These are phyloP conservation scores for Arxiozyma heterogenica DNA, from an alignment of 1,139 yeast genomes.

Conservation along the genomic window DNA sequence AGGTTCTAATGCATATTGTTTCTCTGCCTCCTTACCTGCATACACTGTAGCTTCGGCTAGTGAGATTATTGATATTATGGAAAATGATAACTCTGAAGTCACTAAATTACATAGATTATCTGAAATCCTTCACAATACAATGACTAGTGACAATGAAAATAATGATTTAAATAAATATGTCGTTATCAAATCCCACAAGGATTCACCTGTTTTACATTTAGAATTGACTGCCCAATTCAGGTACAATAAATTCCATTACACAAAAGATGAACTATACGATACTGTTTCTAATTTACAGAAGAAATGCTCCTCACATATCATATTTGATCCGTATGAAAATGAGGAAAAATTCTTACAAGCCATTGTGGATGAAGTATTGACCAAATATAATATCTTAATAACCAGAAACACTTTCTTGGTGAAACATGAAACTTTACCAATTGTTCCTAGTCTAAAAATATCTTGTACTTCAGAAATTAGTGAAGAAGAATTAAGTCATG, in stretches of 20 bases:
- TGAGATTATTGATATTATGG: slow-evolving; percentile 44
- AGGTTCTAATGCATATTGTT: slow-evolving; percentile 81
- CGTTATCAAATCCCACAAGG: slow-evolving; percentile 46
- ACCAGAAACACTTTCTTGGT: slow-evolving; percentile 62
- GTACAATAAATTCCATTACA: slow-evolving; percentile 20
- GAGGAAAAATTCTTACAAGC: slow-evolving; percentile 58
- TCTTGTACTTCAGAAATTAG: slow-evolving; percentile 49
- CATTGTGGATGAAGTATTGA: slow-evolving; percentile 47
- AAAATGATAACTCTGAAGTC: slow-evolving; percentile 31
- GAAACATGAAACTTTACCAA: slow-evolving; percentile 69
- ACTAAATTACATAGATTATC: slow-evolving; percentile 33
- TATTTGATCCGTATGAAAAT: slow-evolving; percentile 39
- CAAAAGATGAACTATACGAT: slow-evolving; percentile 24
- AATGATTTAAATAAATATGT: slow-evolving; percentile 33
- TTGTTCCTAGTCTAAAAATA: slow-evolving; percentile 63
- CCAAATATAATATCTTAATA: slow-evolving; percentile 48
- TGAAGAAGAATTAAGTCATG: slow-evolving; percentile 40
- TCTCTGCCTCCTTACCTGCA: slow-evolving; percentile 92
- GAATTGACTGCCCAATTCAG: slow-evolving; percentile 39
- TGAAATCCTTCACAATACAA: slow-evolving; percentile 31
- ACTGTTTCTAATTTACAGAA: slow-evolving; percentile 24
- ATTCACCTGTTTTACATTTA: slow-evolving; percentile 63
- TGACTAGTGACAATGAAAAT: slow-evolving; percentile 31
- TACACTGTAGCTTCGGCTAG: slow-evolving; percentile 73
- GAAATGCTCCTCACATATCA: slow-evolving; percentile 27